Percentiles rank a stretch among this genome's conserved stretches.
Evolutionary conservation across 2,329 filamentous ascomycete species (phyloP).

Genomic region (Paecilomyces sp.): DNA sequence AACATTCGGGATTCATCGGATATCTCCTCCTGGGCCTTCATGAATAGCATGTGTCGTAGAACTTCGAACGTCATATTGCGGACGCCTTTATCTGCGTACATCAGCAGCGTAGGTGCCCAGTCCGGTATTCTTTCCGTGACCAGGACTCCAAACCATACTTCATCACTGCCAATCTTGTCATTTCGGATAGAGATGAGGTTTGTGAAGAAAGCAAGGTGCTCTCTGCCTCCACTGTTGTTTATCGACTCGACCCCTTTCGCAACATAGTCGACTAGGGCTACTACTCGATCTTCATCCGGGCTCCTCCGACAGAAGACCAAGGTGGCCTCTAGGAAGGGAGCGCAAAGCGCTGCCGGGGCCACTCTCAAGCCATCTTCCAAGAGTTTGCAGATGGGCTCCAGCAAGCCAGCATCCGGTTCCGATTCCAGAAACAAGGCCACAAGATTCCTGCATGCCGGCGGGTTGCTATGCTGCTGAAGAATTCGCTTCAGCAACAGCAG

Average conservation of each 20-base stretch:
- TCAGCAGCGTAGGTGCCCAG: conserved; percentile 48
- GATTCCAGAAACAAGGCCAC: conserved; percentile 51
- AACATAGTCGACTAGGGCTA: conserved; percentile 32
- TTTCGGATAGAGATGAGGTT: conserved; percentile 42
- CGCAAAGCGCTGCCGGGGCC: conserved; percentile 40
- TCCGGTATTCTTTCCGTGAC: conserved; percentile 36
- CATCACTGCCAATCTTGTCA: conserved; percentile 23
- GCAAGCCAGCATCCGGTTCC: conserved; percentile 43
- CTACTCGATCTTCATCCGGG: conserved; percentile 28
- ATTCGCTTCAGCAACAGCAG: conserved; percentile 53
- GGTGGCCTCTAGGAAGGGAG: conserved; percentile 54
- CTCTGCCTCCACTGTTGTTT: conserved; percentile 39
- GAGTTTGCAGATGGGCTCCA: conserved; percentile 44
- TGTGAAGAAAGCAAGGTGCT: conserved; percentile 47
- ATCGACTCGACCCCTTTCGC: conserved; percentile 44
- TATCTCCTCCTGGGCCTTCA: conserved; percentile 22
- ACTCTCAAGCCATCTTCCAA: conserved; percentile 50
- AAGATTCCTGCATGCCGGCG: conserved; percentile 47
- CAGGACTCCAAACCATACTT: conserved; percentile 24
- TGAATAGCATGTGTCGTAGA: conserved; percentile 37
- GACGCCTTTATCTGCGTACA: conserved; percentile 42
- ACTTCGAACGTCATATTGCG: conserved; percentile 39
- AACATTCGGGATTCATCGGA: conserved; percentile 19
- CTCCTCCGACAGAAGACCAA: conserved; percentile 45
- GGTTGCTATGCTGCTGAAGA: conserved; percentile 55